Conservation (phyloP, 2,329 filamentous ascomycete genomes). For the Trichoderma sp. region DNA sequence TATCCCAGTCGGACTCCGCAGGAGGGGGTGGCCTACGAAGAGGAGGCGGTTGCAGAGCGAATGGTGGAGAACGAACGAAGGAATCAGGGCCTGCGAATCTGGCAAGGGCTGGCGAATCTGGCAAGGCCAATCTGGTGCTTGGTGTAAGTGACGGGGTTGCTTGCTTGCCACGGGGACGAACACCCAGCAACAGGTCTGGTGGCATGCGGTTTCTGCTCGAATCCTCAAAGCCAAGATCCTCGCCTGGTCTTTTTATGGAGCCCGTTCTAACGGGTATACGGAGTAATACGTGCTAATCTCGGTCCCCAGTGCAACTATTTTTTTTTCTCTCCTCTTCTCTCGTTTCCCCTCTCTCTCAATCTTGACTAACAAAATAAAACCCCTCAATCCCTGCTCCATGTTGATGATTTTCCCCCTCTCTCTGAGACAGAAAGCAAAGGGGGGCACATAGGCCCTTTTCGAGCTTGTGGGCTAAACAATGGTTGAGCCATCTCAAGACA, state of each 20-base stretch:
- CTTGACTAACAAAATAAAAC: conserved; percentile 17
- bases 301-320: background rate
- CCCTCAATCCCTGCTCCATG: conserved; percentile 2
- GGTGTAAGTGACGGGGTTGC: conserved; percentile 17
- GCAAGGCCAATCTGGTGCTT: background rate
- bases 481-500: background rate
- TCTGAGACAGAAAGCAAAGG: background rate
- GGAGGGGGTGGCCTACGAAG: conserved; percentile 19
- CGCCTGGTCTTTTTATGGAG: conserved; percentile 19
- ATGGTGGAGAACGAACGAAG: conserved; percentile 17
- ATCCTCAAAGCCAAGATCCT: conserved; percentile 5
- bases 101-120: conserved; percentile 4
- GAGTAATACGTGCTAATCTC: conserved; percentile 12
- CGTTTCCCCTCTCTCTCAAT: background rate
- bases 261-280: background rate
- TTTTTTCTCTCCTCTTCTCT: conserved; percentile 1
- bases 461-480: background rate
- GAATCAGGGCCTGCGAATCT: conserved; percentile 16
- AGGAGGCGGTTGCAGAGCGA: conserved; percentile 10
- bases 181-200: conserved; percentile 1
- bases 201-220: conserved; percentile 6
- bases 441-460: background rate
- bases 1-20: conserved; percentile 14
- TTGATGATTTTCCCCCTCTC: conserved; percentile 1
- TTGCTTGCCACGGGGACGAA: background rate